Percentiles rank a stretch among this genome's conserved stretches.
These are phyloP conservation scores for Spizellomyces sp. DNA, from an alignment of 192 early-diverging fungal genomes.

Conservation along the genomic window DNA sequence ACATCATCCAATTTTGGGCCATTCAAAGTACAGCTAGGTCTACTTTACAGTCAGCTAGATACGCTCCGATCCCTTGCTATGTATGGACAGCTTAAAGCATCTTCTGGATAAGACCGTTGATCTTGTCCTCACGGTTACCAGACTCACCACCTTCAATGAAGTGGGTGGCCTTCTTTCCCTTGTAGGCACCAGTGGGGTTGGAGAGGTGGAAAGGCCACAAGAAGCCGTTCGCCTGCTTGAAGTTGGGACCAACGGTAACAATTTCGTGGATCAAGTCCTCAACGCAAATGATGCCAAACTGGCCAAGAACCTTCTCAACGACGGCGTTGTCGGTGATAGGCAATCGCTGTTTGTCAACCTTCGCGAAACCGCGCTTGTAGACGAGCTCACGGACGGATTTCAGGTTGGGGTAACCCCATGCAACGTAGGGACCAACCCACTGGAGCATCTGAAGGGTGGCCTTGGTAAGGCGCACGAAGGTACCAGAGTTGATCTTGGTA, in stretches of 20 bases:
- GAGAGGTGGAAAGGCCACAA: slow-evolving; percentile 99
- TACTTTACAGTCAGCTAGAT: no score
- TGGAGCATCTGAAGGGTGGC: slow-evolving; percentile 98
- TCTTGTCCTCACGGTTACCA: slow-evolving; percentile 95
- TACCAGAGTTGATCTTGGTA: slow-evolving; percentile 98
- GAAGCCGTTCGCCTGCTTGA: slow-evolving; percentile 98
- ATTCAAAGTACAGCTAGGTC: no score
- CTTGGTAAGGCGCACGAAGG: slow-evolving; percentile 94
- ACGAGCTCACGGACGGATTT: slow-evolving; percentile 98
- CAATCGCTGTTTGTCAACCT: slow-evolving; percentile 97
- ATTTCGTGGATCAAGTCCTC: slow-evolving; percentile 99
- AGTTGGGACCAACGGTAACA: slow-evolving; percentile 96
- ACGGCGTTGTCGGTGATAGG: slow-evolving; percentile 96
- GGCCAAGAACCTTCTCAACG: slow-evolving; percentile 89
- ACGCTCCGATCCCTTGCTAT: no score
- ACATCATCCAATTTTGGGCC: no score
- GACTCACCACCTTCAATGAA: slow-evolving; percentile 98
- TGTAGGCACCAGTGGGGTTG: slow-evolving; percentile 96
- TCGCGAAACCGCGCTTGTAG: slow-evolving; percentile 99
- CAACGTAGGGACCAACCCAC: slow-evolving; percentile 93
- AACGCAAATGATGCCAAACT: slow-evolving; percentile 94
- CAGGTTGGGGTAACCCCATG: slow-evolving; percentile 91
- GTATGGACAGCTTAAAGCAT: slow-evolving; percentile 76
- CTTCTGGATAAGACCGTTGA: slow-evolving; percentile 94
- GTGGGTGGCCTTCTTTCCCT: slow-evolving; percentile 89